These are phyloP conservation scores for Gnomoniopsis sp. DNA, from an alignment of 2,329 filamentous ascomycete species.

Conservation along the genomic window DNA sequence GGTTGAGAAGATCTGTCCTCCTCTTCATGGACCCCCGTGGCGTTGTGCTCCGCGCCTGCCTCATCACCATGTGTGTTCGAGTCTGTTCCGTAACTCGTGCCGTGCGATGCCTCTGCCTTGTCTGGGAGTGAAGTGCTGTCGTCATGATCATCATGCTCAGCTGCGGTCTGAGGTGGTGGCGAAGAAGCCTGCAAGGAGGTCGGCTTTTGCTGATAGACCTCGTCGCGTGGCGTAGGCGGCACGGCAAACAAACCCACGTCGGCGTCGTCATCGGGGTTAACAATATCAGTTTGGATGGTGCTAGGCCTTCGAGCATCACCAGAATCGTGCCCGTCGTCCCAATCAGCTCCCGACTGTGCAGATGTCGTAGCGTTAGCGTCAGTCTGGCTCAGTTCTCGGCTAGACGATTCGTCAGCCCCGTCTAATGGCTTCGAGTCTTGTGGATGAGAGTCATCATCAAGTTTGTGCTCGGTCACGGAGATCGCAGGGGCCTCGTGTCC, in stretches of 20 bases:
- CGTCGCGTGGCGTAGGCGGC: slow-evolving; percentile 10
- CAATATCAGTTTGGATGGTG: not conserved
- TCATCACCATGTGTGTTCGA: not conserved
- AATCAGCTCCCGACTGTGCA: not conserved
- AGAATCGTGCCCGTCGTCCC: not conserved
- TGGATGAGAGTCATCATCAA: not conserved
- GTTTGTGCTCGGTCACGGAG: not conserved
- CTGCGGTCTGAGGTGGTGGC: not conserved
- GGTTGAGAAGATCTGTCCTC: not conserved
- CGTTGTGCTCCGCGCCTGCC: not conserved
- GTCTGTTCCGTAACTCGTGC: not conserved
- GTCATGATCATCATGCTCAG: too few species aligned
- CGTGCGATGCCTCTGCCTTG: not conserved
- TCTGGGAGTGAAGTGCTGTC: not conserved
- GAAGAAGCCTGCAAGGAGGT: not conserved
- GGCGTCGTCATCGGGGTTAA: not conserved
- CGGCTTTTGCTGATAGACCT: not conserved
- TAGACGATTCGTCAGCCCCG: not conserved
- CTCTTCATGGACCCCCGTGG: not conserved
- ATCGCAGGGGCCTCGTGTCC: not conserved
- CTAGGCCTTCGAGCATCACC: not conserved
- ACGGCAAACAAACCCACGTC: slow-evolving; percentile 14
- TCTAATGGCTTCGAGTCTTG: not conserved
- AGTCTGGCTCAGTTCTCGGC: not conserved
- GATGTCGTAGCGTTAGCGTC: not conserved